phyloP scores from a whole-genome alignment of 371 early-diverging fungal genomes.

The Rhizopus stolonifer region DNA sequence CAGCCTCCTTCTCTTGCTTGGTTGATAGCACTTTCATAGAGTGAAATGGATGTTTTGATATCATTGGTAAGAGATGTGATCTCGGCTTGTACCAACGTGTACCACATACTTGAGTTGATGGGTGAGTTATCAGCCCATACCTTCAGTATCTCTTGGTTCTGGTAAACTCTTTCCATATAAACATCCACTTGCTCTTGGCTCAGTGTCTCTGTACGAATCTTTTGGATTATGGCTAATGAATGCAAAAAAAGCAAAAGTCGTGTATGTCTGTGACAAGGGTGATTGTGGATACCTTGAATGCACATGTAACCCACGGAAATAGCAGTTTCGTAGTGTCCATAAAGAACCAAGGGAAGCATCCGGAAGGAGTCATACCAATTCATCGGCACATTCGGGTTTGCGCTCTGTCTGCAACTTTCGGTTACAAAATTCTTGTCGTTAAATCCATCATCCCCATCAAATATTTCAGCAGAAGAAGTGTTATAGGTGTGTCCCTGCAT shows the following conservation, averaged over 20 bases:
- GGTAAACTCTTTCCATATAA: slow-evolving; percentile 18
- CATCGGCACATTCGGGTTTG: slow-evolving; percentile 30
- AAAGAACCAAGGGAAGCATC: slow-evolving; percentile 40
- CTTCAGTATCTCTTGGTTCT: slow-evolving; percentile 29
- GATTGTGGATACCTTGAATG: slow-evolving; percentile 26
- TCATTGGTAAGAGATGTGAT: slow-evolving; percentile 20
- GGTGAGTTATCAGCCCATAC: slow-evolving; percentile 32
- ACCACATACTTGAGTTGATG: slow-evolving; percentile 37
- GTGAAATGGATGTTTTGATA: slow-evolving; percentile 15
- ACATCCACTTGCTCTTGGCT: slow-evolving; percentile 13
- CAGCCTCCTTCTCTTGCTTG: slow-evolving; percentile 35
- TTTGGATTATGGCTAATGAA: slow-evolving; percentile 38
- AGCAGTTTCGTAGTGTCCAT: slow-evolving; percentile 42
- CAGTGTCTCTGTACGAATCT: slow-evolving; percentile 20
- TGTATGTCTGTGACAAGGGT: slow-evolving; percentile 44
- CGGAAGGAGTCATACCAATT: slow-evolving; percentile 45
- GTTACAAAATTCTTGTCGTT: slow-evolving; percentile 39
- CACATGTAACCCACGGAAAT: slow-evolving; percentile 35
- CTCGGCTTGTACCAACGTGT: slow-evolving; percentile 42
- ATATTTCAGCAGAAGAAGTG: slow-evolving; percentile 22
- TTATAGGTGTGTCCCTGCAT: slow-evolving; percentile 39
- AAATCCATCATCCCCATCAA: slow-evolving; percentile 49
- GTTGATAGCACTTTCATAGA: slow-evolving; percentile 46
- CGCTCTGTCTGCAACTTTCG: slow-evolving; percentile 36
- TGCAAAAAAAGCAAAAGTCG: slow-evolving; percentile 30